Conservation (phyloP, 805 yeast species). For the Yarrowia sp. region DNA sequence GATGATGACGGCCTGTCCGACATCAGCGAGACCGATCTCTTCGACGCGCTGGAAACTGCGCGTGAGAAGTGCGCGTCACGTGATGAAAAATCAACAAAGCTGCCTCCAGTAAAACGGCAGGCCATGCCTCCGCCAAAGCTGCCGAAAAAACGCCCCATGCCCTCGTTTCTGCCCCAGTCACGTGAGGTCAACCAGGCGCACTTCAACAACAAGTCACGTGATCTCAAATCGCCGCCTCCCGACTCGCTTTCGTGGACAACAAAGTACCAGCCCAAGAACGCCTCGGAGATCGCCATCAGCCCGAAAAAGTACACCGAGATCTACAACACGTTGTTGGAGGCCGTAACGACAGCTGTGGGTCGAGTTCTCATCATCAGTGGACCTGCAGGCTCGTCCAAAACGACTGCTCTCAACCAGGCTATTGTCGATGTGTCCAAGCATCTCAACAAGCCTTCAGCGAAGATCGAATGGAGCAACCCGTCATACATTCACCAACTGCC, state of each 20-base stretch:
- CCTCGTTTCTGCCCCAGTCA: neutral
- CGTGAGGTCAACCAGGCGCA: neutral
- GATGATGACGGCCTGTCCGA: conserved; percentile 17
- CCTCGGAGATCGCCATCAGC: neutral
- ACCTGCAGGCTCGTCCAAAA: conserved; percentile 10
- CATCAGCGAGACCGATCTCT: conserved; percentile 4
- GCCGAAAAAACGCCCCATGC: neutral
- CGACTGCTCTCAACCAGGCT: neutral
- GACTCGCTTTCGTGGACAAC: neutral
- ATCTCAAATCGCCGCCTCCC: neutral
- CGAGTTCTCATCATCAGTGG: conserved; percentile 6
- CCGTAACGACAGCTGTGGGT: neutral
- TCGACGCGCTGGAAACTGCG: conserved; percentile 1
- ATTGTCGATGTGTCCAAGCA: neutral
- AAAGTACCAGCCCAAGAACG: neutral
- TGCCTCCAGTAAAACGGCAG: too few relatives aligned
- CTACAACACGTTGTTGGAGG: neutral
- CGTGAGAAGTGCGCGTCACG: neutral
- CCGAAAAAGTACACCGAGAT: conserved; percentile 5
- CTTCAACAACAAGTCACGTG: neutral
- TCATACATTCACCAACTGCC: neutral
- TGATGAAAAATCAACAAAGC: too few relatives aligned
- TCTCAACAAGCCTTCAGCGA: neutral
- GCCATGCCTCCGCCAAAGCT: neutral
- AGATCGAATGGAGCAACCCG: conserved; percentile 8